Percentiles rank a stretch among this genome's conserved stretches.
Conservation (phyloP, 2,329 filamentous ascomycete species). For the Pseudocercospora vitis region DNA sequence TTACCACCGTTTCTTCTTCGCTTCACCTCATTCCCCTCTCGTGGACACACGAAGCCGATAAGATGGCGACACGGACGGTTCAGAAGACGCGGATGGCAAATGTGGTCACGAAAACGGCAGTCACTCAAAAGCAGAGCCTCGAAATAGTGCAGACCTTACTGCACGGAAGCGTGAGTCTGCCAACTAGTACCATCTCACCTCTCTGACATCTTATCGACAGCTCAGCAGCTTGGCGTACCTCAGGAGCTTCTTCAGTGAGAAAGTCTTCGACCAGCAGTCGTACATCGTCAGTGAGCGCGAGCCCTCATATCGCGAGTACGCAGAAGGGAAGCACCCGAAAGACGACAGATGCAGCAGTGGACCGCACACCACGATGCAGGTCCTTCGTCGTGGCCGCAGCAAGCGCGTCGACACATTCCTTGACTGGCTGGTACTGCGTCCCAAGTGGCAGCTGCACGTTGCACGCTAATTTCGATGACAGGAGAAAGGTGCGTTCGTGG, state of each 20-base stretch:
- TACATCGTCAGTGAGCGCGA: constrained; percentile 31
- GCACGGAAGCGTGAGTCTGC: constrained; percentile 45
- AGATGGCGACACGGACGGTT: constrained; percentile 32
- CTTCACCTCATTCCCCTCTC: neutral
- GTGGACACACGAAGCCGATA: neutral
- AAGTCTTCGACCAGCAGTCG: constrained; percentile 35
- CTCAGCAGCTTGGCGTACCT: constrained; percentile 38
- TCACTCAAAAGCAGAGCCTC: constrained; percentile 46
- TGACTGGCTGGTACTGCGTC: constrained; percentile 46
- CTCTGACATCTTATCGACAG: constrained; percentile 27
- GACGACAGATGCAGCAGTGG: constrained; percentile 13
- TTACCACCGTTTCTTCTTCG: constrained; percentile 3
- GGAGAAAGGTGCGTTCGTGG: constrained; percentile 52
- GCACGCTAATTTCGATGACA: constrained; percentile 36
- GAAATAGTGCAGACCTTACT: constrained; percentile 51
- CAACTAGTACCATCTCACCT: neutral
- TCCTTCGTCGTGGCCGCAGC: constrained; percentile 44
- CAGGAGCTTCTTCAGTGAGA: constrained; percentile 36
- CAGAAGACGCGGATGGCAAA: constrained; percentile 25
- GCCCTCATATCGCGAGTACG: constrained; percentile 38
- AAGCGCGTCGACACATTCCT: constrained; percentile 47
- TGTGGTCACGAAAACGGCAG: constrained; percentile 33
- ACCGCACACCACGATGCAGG: constrained; percentile 34
- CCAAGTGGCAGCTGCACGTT: neutral
- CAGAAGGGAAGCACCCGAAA: constrained; percentile 20